Conservation (phyloP, 23 red algal species). For the Chondrus crispus region DNA sequence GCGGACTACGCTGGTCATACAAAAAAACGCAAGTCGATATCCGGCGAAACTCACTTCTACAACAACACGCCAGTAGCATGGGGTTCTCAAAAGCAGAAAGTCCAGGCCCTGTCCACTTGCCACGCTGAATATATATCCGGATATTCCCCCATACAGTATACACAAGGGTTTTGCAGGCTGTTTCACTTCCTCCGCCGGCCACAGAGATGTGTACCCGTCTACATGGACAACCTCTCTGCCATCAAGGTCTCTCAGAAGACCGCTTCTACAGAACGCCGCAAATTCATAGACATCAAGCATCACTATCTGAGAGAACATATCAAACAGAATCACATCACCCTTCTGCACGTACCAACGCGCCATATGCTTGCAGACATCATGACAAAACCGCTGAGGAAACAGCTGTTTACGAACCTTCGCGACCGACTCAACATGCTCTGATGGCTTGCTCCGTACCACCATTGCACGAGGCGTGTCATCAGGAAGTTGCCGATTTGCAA, state of each 20-base stretch:
- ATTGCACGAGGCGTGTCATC: conserved; percentile 34
- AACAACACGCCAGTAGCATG: not conserved
- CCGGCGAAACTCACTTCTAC: not conserved
- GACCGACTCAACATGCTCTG: not conserved
- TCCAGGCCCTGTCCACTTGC: not conserved
- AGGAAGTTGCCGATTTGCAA: no score
- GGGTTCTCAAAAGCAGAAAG: not conserved
- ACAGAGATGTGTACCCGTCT: not conserved
- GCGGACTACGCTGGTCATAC: not conserved
- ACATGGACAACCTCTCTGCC: conserved; percentile 8
- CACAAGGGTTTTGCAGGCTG: not conserved
- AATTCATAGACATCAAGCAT: conserved; percentile 26
- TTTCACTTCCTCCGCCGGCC: not conserved
- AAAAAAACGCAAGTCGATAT: not conserved
- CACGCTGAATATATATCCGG: not conserved
- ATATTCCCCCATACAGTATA: not conserved
- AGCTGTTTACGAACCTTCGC: not conserved
- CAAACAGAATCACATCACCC: not conserved
- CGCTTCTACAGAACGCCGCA: conserved; percentile 9
- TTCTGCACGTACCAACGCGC: not conserved
- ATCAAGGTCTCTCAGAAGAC: not conserved
- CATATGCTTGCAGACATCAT: conserved; percentile 6
- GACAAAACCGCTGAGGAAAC: not conserved
- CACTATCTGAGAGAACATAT: conserved; percentile 28
- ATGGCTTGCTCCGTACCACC: not conserved